Evolutionary conservation across 1,284 basidiomycete species (phyloP).

Genomic region (Rhizoctonia solani): DNA sequence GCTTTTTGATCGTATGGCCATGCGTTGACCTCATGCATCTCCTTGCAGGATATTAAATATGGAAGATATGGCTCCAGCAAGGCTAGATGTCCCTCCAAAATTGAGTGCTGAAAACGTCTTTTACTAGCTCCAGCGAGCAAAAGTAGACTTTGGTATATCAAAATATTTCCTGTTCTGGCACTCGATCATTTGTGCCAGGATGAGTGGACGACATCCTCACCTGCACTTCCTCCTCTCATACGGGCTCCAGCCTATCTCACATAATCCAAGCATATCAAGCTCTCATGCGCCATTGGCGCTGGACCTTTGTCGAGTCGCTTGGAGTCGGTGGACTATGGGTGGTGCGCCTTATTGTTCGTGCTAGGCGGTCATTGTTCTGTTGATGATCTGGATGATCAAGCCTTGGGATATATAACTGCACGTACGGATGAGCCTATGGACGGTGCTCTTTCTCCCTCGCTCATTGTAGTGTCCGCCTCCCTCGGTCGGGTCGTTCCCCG

Average conservation of each 20-base stretch:
- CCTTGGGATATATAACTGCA: constrained; percentile 18
- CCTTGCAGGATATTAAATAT: constrained; percentile 9
- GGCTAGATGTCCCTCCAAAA: not conserved
- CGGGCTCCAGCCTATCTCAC: not conserved
- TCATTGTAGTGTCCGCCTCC: not conserved
- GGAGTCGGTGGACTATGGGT: constrained; percentile 29
- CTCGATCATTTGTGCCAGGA: constrained; percentile 8
- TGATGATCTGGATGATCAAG: constrained; percentile 14
- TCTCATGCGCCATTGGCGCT: constrained; percentile 29
- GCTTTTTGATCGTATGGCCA: not conserved
- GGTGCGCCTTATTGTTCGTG: constrained; percentile 25
- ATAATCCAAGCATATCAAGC: constrained; percentile 18
- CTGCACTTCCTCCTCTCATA: constrained; percentile 24
- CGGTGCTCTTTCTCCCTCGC: constrained; percentile 7
- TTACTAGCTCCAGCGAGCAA: not conserved
- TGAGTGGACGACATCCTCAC: constrained; percentile 4
- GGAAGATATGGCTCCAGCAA: constrained; percentile 17
- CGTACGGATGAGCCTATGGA: not conserved
- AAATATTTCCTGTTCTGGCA: not conserved
- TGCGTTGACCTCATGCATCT: constrained; percentile 11
- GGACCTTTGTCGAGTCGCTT: constrained; percentile 32
- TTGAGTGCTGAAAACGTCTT: constrained; percentile 3
- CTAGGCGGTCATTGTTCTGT: constrained; percentile 32
- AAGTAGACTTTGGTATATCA: not conserved
- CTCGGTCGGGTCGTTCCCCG: not conserved